These are phyloP conservation scores for Phanerodontia chrysosporium DNA, from an alignment of 768 basidiomycete species.

Conservation along the genomic window DNA sequence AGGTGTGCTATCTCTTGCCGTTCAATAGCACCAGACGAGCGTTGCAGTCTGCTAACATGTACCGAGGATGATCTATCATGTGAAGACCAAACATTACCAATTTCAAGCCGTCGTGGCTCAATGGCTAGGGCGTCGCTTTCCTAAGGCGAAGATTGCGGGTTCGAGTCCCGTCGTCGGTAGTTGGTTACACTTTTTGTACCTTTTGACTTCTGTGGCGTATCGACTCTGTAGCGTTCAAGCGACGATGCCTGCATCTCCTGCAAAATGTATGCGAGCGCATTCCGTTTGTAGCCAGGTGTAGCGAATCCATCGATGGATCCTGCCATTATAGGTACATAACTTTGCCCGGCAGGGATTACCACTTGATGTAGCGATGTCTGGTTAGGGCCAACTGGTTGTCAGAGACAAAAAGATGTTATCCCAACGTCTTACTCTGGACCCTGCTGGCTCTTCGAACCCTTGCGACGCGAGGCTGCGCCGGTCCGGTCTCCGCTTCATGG, in stretches of 20 bases:
- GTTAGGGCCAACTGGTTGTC: not conserved
- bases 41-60: too few species aligned
- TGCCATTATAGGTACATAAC: too few species aligned
- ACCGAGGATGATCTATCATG: too few species aligned
- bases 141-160: constrained; percentile 9
- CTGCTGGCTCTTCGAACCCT: not conserved
- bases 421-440: not conserved
- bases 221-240: too few species aligned
- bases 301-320: too few species aligned
- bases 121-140: constrained; percentile 9
- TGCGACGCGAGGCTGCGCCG: not conserved
- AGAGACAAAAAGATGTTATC: not conserved
- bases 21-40: too few species aligned
- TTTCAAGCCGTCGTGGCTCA: constrained; percentile 5
- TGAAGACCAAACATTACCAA: too few species aligned
- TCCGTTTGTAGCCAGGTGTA: too few species aligned
- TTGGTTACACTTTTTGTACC: not conserved
- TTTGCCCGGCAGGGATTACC: too few species aligned
- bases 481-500: not conserved
- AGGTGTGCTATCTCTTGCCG: too few species aligned
- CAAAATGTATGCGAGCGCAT: too few species aligned
- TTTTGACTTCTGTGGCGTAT: not conserved
- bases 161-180: constrained; percentile 8
- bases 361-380: not conserved
- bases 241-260: too few species aligned